Evolutionary conservation across 371 early-diverging fungal species (phyloP), one percentile per base, ranked within the genome.

Genomic region (Blyttiomyces sp.): DNA sequence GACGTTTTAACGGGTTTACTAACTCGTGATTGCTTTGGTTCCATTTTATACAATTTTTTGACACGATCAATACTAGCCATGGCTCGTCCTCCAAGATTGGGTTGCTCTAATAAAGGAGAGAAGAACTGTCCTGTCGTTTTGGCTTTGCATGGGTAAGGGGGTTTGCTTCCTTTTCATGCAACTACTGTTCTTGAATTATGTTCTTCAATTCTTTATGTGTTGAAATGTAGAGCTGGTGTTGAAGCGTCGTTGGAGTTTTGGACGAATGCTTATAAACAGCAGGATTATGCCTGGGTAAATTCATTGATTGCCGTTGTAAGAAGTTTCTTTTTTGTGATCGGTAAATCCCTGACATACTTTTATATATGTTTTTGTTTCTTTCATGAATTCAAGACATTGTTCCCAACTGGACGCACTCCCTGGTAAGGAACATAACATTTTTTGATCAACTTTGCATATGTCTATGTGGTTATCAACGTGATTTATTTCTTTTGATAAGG

Each of bases 401-500:
- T 63, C 42, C 88, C 87, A 17, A 84, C 86, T 0, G 88, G 87
- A n/a, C 70, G 87, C 55, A 84, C 87, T 5, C 71, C 86, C 34
- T 88, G 88, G 85, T 85, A 76, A 59, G 28, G 6, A 19, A 2
- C 6, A 43, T 24, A 27, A 2, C 21, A 19, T 9, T 44, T 33
- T 11, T 44, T 21, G 7, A 0, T 1, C 1, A 50, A 52, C 42
- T 16, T 24, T 28, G 36, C 32, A 53, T 5, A 17, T 21, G 23
- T 19, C 9, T 54, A 7, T 43, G 1, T 45, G 73, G 23, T 49
- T 53, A 16, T 28, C 31, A 4, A 24, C n/a, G 30, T 16, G 28
- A n/a, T 9, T 51, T 32, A 23, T 4, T 48, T 50, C 17, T 39
- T 44, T 28, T 24, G 42, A 16, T 34, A 9, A 70, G 71, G 74